Evolutionary conservation across 768 basidiomycete genomes (phyloP).

Genomic region (Lentinula boryana): DNA sequence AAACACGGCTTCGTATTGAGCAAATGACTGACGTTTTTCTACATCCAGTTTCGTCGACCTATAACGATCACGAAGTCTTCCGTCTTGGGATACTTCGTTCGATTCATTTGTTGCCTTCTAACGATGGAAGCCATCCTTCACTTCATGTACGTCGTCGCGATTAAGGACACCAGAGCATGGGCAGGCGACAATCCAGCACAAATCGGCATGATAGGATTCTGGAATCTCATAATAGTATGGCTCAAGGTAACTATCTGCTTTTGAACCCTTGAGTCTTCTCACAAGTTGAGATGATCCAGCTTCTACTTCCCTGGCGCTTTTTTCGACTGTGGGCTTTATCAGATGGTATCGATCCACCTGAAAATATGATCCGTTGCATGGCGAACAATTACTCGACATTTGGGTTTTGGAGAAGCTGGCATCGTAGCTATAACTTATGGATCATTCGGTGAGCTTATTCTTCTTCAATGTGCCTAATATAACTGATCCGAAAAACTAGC

Average conservation of each 20-base stretch:
- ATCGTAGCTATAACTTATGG: constrained; percentile 96
- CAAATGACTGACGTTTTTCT: background rate
- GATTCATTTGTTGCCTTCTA: constrained; percentile 66
- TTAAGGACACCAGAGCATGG: constrained; percentile 89
- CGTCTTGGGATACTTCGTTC: constrained; percentile 52
- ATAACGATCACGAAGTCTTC: constrained; percentile 31
- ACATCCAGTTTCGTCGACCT: constrained; percentile 55
- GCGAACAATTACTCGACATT: constrained; percentile 91
- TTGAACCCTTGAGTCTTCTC: background rate
- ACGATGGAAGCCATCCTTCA: constrained; percentile 92
- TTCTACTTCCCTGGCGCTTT: constrained; percentile 93
- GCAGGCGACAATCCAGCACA: constrained; percentile 68
- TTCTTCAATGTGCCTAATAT: background rate
- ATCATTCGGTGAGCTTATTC: constrained; percentile 58
- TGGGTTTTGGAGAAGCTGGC: constrained; percentile 97
- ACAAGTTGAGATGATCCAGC: constrained; percentile 34
- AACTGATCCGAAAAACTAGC: constrained; percentile 30
- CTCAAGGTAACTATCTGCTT: constrained; percentile 60
- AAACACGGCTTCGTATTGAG: background rate
- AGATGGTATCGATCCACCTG: constrained; percentile 89
- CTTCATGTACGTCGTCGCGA: constrained; percentile 94
- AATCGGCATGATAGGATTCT: constrained; percentile 90
- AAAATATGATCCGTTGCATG: constrained; percentile 99
- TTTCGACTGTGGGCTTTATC: constrained; percentile 91
- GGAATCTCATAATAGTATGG: constrained; percentile 97